Base-by-base conservation (phyloP, 768 basidiomycete species). In the Chalciporus pseudorubinellus region DNA sequence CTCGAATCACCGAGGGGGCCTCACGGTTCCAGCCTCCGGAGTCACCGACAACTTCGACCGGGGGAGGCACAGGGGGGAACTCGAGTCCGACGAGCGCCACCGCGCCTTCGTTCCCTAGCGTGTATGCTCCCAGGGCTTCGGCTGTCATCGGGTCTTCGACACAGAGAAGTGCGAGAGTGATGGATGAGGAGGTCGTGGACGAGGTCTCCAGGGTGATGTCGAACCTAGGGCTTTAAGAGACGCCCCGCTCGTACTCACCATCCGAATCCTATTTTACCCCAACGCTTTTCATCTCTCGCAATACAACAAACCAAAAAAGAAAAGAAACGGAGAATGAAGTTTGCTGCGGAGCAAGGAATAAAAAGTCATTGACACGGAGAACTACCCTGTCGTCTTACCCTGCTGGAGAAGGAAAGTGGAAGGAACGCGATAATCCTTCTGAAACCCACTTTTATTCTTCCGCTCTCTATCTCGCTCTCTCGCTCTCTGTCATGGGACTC, bases 81-180 rank as follows among this genome's bases (percentile, higher is more conserved):
- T 88, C 87, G 38, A 91, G 87, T 60, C 88, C 89, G n/a, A 82
- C 79, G 24, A 89, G 87, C 22, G 82, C 74, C 24, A 87, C 86
- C 6, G 85, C 86, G 18, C 89, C 89, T 39, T 85, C 81, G 11
- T 92, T 92, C 73, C 90, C 89, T 13, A 91, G 88, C 59, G 90
- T 92, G 10, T 92, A 92, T 64, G 88, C 82, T 1, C 81, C 85
- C 4, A 80, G 84, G 45, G 70, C 77, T 46, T 73, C 75, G 39
- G 68, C 75, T 6, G 72, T 77, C 22, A 70, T 78, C 14, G 77
- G 77, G 44, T 61, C 73, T 20, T 73, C 75, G 46, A 66, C 69
- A 19, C 79, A 78, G 56, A 69, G 76, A 55, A 70, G 69, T 42
- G 66, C 51, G 66, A 66, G 57, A 50, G 65, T 60, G 44, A 57